A percentile compares a stretch with the other conserved stretches of the same genome.
These are phyloP conservation scores for Apophysomyces elegans DNA, from an alignment of 371 early-diverging fungal species.

Conservation along the genomic window DNA sequence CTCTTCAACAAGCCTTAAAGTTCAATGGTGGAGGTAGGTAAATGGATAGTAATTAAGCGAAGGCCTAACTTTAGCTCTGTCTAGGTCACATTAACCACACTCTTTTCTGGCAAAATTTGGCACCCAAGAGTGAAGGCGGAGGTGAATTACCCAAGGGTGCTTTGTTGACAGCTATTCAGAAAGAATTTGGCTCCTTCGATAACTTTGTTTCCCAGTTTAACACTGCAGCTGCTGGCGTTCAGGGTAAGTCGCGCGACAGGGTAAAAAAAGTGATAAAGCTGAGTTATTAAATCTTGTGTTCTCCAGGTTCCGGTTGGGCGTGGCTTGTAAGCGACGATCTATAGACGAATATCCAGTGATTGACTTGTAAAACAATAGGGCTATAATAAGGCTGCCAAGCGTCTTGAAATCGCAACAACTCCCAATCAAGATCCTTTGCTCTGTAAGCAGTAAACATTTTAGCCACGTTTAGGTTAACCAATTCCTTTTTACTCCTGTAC, in stretches of 20 bases:
- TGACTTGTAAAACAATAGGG: slow-evolving; percentile 50
- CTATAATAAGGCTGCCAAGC: slow-evolving; percentile 79
- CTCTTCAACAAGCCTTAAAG: slow-evolving; percentile 81
- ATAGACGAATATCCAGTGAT: background rate
- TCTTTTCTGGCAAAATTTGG: slow-evolving; percentile 95
- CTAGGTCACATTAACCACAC: slow-evolving; percentile 97
- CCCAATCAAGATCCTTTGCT: slow-evolving; percentile 94
- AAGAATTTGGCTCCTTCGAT: slow-evolving; percentile 90
- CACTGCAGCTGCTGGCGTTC: slow-evolving; percentile 83
- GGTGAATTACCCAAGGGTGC: slow-evolving; percentile 71
- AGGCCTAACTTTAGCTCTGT: background rate
- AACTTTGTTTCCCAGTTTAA: slow-evolving; percentile 83
- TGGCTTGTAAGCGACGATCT: slow-evolving; percentile 79
- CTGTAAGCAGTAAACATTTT: slow-evolving; percentile 31
- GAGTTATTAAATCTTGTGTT: background rate
- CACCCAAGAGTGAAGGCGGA: slow-evolving; percentile 80
- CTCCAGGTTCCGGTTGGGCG: slow-evolving; percentile 91
- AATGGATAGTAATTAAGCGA: background rate
- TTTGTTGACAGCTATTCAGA: slow-evolving; percentile 75
- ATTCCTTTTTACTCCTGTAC: slow-evolving; percentile 14
- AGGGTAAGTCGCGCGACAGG: slow-evolving; percentile 56
- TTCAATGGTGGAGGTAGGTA: slow-evolving; percentile 93
- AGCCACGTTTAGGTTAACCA: slow-evolving; percentile 4
- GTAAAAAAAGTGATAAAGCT: background rate
- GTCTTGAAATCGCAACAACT: slow-evolving; percentile 87